Conservation (phyloP, 2,329 filamentous ascomycete species). For the Epichloe gansuensis region DNA sequence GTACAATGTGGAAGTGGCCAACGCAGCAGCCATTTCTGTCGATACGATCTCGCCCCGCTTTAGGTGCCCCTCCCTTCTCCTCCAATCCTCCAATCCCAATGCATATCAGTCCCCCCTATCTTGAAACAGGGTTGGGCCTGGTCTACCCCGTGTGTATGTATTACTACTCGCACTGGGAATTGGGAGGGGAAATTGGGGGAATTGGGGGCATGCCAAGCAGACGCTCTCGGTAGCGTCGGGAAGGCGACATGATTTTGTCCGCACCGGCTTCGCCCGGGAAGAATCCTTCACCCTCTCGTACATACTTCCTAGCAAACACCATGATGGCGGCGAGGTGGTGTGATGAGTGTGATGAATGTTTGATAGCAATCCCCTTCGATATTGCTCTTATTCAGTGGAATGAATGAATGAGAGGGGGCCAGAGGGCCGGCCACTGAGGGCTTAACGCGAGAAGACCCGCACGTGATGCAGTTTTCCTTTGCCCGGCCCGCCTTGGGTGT, state of each 20-base stretch:
- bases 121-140: neutral
- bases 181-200: too few relatives aligned
- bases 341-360: too few relatives aligned
- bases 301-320: neutral
- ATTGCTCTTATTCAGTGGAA: too few relatives aligned
- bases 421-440: too few relatives aligned
- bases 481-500: neutral
- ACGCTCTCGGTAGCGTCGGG: slow-evolving; percentile 1
- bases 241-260: neutral
- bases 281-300: neutral
- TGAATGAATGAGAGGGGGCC: too few relatives aligned
- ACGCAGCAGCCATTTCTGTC: neutral
- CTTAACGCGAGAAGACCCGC: too few relatives aligned
- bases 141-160: too few relatives aligned
- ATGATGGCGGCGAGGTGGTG: neutral
- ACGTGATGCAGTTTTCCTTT: neutral
- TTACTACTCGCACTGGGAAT: too few relatives aligned
- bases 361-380: too few relatives aligned
- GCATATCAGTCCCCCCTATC: neutral
- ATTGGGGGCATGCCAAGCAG: too few relatives aligned
- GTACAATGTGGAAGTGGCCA: neutral
- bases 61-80: neutral
- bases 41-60: slow-evolving; percentile 1
- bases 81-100: neutral
- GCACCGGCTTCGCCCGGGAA: neutral